phyloP scores from a whole-genome alignment of 2,329 filamentous ascomycete species.

The Aplosporella prunicola region DNA sequence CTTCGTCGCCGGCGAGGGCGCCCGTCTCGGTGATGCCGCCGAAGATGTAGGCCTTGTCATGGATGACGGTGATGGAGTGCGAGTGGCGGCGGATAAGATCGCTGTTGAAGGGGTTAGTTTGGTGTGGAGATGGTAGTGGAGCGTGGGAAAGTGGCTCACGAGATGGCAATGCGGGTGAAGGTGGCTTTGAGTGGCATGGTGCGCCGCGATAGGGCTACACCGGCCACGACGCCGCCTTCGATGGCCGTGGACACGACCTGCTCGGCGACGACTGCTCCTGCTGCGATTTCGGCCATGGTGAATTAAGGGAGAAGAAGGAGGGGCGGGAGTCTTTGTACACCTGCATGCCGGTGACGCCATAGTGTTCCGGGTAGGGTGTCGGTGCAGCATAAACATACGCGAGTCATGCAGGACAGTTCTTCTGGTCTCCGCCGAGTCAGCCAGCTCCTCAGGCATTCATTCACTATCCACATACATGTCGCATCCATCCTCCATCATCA shows the following conservation, averaged over 20 bases:
- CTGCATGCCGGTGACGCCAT: not conserved
- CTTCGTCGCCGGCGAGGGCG: slow-evolving; percentile 33
- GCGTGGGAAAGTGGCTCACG: slow-evolving; percentile 25
- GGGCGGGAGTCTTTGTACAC: too few species aligned
- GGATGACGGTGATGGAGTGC: slow-evolving; percentile 32
- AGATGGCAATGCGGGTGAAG: slow-evolving; percentile 32
- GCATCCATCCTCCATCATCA: too few species aligned
- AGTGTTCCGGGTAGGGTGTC: slow-evolving; percentile 1
- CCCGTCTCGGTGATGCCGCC: slow-evolving; percentile 30
- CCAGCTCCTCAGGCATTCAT: not conserved
- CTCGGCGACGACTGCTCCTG: slow-evolving; percentile 30
- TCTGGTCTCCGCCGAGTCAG: not conserved
- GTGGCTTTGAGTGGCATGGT: slow-evolving; percentile 35
- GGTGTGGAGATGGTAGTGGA: slow-evolving; percentile 9
- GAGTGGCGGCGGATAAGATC: slow-evolving; percentile 26
- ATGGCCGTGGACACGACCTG: slow-evolving; percentile 31
- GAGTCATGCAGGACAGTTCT: not conserved
- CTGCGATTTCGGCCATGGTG: slow-evolving; percentile 32
- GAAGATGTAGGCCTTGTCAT: slow-evolving; percentile 37
- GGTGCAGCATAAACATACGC: not conserved
- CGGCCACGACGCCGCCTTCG: slow-evolving; percentile 29
- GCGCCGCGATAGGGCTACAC: slow-evolving; percentile 33
- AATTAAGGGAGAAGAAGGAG: not conserved
- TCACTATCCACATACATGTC: too few species aligned
- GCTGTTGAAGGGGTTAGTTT: slow-evolving; percentile 14